Conservation (phyloP, 257 asterid genomes). For the Eustoma russellianum region DNA sequence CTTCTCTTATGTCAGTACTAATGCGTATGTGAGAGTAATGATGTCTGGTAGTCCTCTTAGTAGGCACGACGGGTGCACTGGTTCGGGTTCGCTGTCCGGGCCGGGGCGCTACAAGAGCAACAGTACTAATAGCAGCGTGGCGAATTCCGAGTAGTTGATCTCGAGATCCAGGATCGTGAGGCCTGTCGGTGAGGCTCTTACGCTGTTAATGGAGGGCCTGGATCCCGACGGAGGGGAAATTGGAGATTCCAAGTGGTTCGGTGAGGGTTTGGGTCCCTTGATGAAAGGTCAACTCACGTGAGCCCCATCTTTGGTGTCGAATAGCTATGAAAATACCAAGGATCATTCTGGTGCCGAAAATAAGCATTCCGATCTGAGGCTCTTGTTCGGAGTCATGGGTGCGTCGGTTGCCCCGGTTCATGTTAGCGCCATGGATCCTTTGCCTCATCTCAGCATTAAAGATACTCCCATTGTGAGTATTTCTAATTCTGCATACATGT, state of each 20-base stretch:
- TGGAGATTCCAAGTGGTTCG: conserved; percentile 28
- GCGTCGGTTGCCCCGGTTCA: conserved; percentile 93
- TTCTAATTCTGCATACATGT: conserved; percentile 1
- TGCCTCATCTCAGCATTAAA: conserved; percentile 90
- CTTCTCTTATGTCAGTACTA: too few species aligned
- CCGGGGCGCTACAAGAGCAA: conserved; percentile 17
- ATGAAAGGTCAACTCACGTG: conserved; percentile 29
- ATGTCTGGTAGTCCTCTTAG: too few species aligned
- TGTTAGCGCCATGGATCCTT: conserved; percentile 67
- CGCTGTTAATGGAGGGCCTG: conserved; percentile 40
- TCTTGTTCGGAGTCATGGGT: conserved; percentile 92
- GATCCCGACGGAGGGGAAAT: conserved; percentile 29
- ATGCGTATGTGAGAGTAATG: too few species aligned
- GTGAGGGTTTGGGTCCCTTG: conserved; percentile 29
- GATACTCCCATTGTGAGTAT: conserved; percentile 74
- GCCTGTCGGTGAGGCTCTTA: conserved; percentile 30
- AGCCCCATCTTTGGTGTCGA: conserved; percentile 38
- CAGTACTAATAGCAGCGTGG: conserved; percentile 1
- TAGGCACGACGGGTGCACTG: too few species aligned
- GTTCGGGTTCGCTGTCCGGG: too few species aligned
- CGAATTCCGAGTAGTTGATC: conserved; percentile 21
- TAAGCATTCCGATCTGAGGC: conserved; percentile 76
- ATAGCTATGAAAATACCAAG: conserved; percentile 17
- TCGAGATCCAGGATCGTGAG: conserved; percentile 31
- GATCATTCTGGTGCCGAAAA: background rate